phyloP scores from a whole-genome alignment of 108 stramenopile species.

The Skeletonema grethae region DNA sequence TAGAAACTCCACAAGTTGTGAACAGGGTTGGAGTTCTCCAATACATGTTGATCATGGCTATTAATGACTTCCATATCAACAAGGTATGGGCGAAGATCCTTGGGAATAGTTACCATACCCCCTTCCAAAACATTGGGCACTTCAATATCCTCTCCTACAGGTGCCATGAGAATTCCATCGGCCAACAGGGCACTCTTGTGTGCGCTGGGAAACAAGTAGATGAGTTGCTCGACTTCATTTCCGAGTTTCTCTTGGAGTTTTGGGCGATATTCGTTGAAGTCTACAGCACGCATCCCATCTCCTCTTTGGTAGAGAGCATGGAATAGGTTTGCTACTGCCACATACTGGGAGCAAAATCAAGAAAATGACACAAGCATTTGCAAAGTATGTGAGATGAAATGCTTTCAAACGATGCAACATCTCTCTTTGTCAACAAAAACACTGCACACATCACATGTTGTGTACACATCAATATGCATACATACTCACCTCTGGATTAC shows the following conservation, averaged over 20 bases:
- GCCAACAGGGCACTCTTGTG: conserved; percentile 16
- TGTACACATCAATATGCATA: no score
- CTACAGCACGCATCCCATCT: conserved; percentile 31
- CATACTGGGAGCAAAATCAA: no score
- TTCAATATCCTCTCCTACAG: conserved; percentile 16
- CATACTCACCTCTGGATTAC: not conserved
- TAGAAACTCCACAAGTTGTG: conserved; percentile 24
- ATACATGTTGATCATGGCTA: conserved; percentile 25
- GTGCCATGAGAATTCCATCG: conserved; percentile 17
- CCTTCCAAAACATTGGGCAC: conserved; percentile 24
- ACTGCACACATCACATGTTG: no score
- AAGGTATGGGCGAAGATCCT: conserved; percentile 8
- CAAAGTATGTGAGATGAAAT: no score
- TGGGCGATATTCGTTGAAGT: conserved; percentile 25
- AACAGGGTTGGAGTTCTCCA: conserved; percentile 17
- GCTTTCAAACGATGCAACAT: no score
- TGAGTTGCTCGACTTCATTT: conserved; percentile 19
- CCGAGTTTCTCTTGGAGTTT: conserved; percentile 20
- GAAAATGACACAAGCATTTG: no score
- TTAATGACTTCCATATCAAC: conserved; percentile 25
- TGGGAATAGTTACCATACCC: conserved; percentile 17
- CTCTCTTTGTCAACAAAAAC: no score
- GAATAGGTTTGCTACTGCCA: conserved; percentile 13
- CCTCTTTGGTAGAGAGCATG: conserved; percentile 30
- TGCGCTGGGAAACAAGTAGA: conserved; percentile 22